Percentiles rank a stretch among this genome's conserved stretches.
Evolutionary conservation across 805 yeast genomes (phyloP).

Genomic region (Blastobotrys robertii): DNA sequence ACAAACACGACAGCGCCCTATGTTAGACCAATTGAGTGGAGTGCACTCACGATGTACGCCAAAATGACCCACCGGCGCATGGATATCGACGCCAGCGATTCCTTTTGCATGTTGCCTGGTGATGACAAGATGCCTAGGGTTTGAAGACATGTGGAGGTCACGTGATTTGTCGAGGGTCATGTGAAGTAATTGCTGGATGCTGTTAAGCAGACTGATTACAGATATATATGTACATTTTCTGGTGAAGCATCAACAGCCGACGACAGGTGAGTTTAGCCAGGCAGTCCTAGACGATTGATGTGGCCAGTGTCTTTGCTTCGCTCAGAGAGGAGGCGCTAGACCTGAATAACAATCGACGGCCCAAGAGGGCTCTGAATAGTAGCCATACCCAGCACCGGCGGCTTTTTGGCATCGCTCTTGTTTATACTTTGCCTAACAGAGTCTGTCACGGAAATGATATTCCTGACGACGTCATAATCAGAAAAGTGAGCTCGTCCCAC

Average conservation of each 20-base stretch:
- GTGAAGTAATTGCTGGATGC: background rate
- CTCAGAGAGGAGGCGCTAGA: constrained; percentile 9
- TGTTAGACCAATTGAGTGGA: background rate
- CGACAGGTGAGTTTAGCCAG: background rate
- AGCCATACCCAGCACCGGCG: constrained; percentile 61
- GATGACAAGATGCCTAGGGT: too few species aligned
- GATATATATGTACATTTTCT: background rate
- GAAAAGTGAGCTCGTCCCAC: constrained; percentile 71
- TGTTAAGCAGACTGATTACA: background rate
- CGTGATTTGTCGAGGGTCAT: too few species aligned
- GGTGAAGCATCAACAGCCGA: background rate
- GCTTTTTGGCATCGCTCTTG: constrained; percentile 54
- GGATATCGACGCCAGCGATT: background rate
- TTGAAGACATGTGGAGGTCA: background rate
- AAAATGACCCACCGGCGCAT: constrained; percentile 7
- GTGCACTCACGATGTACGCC: constrained; percentile 5
- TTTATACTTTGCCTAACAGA: constrained; percentile 47
- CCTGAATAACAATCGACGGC: constrained; percentile 63
- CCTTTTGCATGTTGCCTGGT: background rate
- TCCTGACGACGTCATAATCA: constrained; percentile 64
- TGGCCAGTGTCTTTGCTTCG: background rate
- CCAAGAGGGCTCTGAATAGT: constrained; percentile 62
- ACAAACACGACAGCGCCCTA: constrained; percentile 24
- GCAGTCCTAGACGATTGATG: background rate
- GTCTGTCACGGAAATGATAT: constrained; percentile 55